Evolutionary conservation across 2,329 filamentous ascomycete species (phyloP).

Genomic region (Alternaria postmessia): DNA sequence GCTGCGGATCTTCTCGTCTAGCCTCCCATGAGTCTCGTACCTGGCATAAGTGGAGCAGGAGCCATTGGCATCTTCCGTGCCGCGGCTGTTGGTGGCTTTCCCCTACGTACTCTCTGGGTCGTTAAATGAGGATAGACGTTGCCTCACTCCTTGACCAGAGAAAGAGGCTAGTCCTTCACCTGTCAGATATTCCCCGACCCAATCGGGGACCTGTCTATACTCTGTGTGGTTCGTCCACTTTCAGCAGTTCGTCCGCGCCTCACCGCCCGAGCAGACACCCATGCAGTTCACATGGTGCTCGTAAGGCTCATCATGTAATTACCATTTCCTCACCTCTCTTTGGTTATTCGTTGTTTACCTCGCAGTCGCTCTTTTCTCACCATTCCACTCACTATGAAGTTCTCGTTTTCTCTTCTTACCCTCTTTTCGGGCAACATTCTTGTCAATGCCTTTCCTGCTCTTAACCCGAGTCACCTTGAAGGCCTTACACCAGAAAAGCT

Average conservation of each 20-base stretch:
- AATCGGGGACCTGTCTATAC: not conserved
- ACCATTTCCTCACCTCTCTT: slow-evolving; percentile 5
- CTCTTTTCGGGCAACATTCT: slow-evolving; percentile 13
- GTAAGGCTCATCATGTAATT: not conserved
- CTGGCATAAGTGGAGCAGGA: not conserved
- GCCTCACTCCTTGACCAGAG: not conserved
- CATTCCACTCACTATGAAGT: slow-evolving; percentile 24
- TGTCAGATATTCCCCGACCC: not conserved
- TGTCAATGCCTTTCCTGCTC: slow-evolving; percentile 27
- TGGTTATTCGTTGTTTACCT: not conserved
- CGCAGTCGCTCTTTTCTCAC: not conserved
- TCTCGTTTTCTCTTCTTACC: slow-evolving; percentile 16
- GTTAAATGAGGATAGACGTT: slow-evolving; percentile 11
- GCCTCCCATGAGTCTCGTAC: not conserved
- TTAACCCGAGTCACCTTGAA: slow-evolving; percentile 9
- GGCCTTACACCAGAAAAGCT: slow-evolving; percentile 21
- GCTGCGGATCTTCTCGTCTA: not conserved
- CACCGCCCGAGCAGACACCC: not conserved
- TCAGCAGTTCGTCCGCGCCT: slow-evolving; percentile 2
- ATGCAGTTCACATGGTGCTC: not conserved
- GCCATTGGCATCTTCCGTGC: not conserved
- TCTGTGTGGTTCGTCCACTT: not conserved
- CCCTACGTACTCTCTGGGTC: not conserved
- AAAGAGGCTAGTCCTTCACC: not conserved
- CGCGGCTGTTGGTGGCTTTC: not conserved